Base-by-base conservation (phyloP, 164 flowering plant genomes). In the Piper longum region DNA sequence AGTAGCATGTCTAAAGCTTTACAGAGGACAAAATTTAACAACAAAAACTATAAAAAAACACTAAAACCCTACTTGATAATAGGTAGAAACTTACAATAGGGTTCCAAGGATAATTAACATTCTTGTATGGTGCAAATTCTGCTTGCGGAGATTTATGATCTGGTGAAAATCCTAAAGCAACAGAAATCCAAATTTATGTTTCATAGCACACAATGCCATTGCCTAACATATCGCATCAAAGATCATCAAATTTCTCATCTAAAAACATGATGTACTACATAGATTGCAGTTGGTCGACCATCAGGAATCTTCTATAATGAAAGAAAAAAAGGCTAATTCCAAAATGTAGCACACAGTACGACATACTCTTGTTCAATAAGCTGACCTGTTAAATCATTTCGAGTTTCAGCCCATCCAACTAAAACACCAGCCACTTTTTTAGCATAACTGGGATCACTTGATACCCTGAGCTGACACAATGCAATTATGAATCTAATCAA, bases 141-240 rank as follows among this genome's bases (percentile, higher is more conserved):
- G 87, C 83, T 72, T 80, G 86, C 36, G 99, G 97, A 73, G 90
- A 93, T 73, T 82, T 87, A 44, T 74, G 79, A 66, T 69, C 96
- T 14, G 97, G 97, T 73, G 99, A 93, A 66, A 85, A 83, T 59
- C 91, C 96, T 87, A 74, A 72, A 73, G 77, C 54, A 39, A 42
- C 18, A 42, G 41, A 44, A 58, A 26, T 57, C 42, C 5, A 14
- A 57, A 9, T 26, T 41, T 7, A 57, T 57, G 42, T 36, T 7
- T 39, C 40, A 12, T 11, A 17, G 16, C 54, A 19, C 39, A 59
- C 48, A 56, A 40, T 54, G 16, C 67, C 9, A 67, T 17, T 42
- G 2, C 42, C 58, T 36, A 18, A 57, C 43, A 57, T 26, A 63
- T 62, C 43, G 18, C 26, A 17, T 36, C 66, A 5, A 41, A 48